A percentile compares a stretch with the other conserved stretches of the same genome.
Evolutionary conservation across 306 rosid species (phyloP).

Genomic region (Fagus crenata): DNA sequence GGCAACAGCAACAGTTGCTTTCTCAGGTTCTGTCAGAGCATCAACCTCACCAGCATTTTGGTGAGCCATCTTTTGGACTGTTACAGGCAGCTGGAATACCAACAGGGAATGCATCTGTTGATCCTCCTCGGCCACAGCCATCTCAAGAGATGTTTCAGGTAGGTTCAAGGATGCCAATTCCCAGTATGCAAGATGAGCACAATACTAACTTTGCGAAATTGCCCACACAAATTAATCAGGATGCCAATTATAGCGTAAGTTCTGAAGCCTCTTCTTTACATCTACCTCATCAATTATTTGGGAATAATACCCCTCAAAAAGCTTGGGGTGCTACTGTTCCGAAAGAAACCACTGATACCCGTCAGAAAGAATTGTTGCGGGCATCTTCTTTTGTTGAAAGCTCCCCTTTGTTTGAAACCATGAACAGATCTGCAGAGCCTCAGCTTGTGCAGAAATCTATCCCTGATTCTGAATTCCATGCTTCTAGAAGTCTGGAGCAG

Average conservation of each 20-base stretch:
- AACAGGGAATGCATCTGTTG: slow-evolving; percentile 49
- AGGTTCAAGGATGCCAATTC: slow-evolving; percentile 46
- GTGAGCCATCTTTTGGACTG: slow-evolving; percentile 65
- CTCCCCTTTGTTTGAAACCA: slow-evolving; percentile 38
- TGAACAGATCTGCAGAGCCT: slow-evolving; percentile 31
- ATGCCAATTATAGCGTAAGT: slow-evolving; percentile 34
- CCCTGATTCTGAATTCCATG: slow-evolving; percentile 32
- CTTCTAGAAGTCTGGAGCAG: slow-evolving; percentile 39
- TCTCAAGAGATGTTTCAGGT: slow-evolving; percentile 45
- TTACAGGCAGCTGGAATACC: slow-evolving; percentile 54
- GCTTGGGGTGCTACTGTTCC: slow-evolving; percentile 40
- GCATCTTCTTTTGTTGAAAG: slow-evolving; percentile 40
- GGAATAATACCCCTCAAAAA: slow-evolving; percentile 38
- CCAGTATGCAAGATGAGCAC: slow-evolving; percentile 47
- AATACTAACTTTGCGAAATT: slow-evolving; percentile 37
- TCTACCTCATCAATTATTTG: slow-evolving; percentile 61
- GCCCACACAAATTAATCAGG: slow-evolving; percentile 49
- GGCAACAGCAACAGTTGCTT: slow-evolving; percentile 79
- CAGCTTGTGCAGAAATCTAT: slow-evolving; percentile 29
- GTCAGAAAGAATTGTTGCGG: slow-evolving; percentile 44
- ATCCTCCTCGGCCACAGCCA: slow-evolving; percentile 51
- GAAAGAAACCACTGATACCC: slow-evolving; percentile 40
- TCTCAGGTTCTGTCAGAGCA: slow-evolving; percentile 79
- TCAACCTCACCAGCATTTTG: slow-evolving; percentile 58
- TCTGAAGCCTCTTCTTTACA: slow-evolving; percentile 44